phyloP scores from a whole-genome alignment of 202 grass and related monocot species.

The Zoysia matrella region DNA sequence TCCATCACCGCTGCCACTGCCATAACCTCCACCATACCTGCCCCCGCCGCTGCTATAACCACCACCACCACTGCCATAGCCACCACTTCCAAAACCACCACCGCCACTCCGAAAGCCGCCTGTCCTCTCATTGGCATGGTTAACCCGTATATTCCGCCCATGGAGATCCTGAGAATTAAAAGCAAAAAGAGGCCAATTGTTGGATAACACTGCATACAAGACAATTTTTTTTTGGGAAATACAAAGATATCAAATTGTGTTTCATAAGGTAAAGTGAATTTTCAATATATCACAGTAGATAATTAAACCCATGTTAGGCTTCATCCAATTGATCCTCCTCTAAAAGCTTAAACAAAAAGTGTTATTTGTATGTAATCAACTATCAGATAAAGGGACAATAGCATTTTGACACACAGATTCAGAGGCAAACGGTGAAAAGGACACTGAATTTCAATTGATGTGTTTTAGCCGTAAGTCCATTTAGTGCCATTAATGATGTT shows the following conservation, averaged over 20 bases:
- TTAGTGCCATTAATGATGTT: too few relatives aligned
- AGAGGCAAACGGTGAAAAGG: too few relatives aligned
- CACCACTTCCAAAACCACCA: slow-evolving; percentile 5
- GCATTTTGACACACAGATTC: too few relatives aligned
- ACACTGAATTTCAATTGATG: too few relatives aligned
- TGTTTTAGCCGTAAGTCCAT: too few relatives aligned
- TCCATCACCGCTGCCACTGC: neutral
- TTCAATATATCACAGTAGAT: too few relatives aligned
- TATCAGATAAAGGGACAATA: neutral
- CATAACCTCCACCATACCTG: neutral
- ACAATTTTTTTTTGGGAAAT: neutral
- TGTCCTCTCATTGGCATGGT: slow-evolving; percentile 62
- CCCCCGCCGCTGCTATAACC: neutral
- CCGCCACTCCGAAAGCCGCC: slow-evolving; percentile 46
- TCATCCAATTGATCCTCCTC: neutral
- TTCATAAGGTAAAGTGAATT: neutral
- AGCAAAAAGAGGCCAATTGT: neutral
- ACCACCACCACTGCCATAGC: neutral
- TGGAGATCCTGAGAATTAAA: slow-evolving; percentile 56
- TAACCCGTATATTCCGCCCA: slow-evolving; percentile 67
- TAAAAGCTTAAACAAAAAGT: neutral
- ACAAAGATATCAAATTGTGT: neutral
- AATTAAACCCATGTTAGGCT: neutral
- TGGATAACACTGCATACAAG: neutral
- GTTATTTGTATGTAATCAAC: neutral